phyloP scores from a whole-genome alignment of 352 stramenopile species.

The Thraustochytrium aureum region DNA sequence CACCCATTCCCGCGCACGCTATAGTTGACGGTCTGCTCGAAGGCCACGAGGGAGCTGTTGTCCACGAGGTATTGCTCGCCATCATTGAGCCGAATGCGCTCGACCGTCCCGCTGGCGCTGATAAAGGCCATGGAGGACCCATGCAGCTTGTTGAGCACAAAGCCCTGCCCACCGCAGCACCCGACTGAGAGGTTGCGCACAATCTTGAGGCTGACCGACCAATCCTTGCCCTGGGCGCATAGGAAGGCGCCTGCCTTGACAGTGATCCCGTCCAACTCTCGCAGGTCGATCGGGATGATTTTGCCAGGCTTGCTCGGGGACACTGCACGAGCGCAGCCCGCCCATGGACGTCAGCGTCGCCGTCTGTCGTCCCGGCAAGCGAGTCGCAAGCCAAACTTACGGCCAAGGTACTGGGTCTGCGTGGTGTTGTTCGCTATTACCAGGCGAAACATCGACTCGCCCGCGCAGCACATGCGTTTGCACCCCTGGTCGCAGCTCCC shows the following conservation, averaged over 20 bases:
- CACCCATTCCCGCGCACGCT: slow-evolving; percentile 20
- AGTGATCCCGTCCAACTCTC: slow-evolving; percentile 19
- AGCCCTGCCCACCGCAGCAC: slow-evolving; percentile 28
- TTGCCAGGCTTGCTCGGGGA: neutral
- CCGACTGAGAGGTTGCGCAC: slow-evolving; percentile 1
- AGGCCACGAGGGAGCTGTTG: slow-evolving; percentile 18
- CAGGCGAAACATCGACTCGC: slow-evolving; percentile 38
- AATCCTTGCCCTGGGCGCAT: slow-evolving; percentile 18
- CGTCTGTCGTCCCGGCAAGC: neutral
- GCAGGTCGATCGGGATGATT: slow-evolving; percentile 43
- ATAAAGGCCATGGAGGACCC: slow-evolving; percentile 34
- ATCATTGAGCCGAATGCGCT: neutral
- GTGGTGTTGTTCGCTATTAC: slow-evolving; percentile 2
- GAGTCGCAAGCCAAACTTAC: neutral
- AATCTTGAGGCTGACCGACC: slow-evolving; percentile 1
- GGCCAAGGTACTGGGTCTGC: slow-evolving; percentile 25
- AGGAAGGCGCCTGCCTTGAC: slow-evolving; percentile 43
- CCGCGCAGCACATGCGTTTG: slow-evolving; percentile 29
- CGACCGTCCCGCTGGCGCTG: slow-evolving; percentile 7
- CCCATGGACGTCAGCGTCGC: neutral
- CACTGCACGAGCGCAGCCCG: neutral
- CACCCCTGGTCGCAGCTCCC: slow-evolving; percentile 32
- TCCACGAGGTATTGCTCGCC: slow-evolving; percentile 43
- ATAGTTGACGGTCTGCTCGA: slow-evolving; percentile 37
- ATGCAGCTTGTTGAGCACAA: slow-evolving; percentile 44